A percentile compares a stretch with the other conserved stretches of the same genome.
Conservation (phyloP, 2,329 filamentous ascomycete genomes). For the Aspergillus brunneoviolaceus region DNA sequence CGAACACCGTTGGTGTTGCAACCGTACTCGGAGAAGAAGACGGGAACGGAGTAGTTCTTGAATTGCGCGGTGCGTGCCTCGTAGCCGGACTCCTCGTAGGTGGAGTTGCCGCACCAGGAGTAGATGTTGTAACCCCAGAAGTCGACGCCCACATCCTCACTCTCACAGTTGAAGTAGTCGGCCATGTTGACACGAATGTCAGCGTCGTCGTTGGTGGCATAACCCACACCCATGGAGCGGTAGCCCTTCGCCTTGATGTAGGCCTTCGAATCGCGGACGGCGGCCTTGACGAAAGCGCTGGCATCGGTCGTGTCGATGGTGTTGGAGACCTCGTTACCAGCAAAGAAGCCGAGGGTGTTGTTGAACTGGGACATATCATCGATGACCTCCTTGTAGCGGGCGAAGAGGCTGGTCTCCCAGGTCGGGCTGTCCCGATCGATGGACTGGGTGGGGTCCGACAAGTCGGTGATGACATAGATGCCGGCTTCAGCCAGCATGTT, state of each 20-base stretch:
- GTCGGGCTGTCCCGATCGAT: conserved; percentile 77
- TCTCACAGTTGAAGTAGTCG: conserved; percentile 89
- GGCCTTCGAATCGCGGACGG: conserved; percentile 88
- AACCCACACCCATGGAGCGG: conserved; percentile 81
- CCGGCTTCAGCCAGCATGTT: conserved; percentile 72
- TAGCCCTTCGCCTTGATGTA: conserved; percentile 80
- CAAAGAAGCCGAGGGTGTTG: conserved; percentile 95
- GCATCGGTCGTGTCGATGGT: conserved; percentile 79
- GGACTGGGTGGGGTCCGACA: conserved; percentile 74
- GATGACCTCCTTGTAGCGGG: conserved; percentile 77
- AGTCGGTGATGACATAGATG: conserved; percentile 91
- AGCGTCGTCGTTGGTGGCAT: conserved; percentile 89
- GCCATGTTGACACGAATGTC: conserved; percentile 78
- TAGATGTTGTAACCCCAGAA: conserved; percentile 99
- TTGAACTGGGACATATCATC: conserved; percentile 76
- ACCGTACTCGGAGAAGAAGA: conserved; percentile 97
- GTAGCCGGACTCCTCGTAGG: conserved; percentile 74
- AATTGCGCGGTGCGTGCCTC: conserved; percentile 80
- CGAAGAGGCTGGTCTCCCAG: conserved; percentile 76
- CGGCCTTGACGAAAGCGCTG: conserved; percentile 93
- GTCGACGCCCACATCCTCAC: conserved; percentile 67
- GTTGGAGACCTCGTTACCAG: conserved; percentile 95
- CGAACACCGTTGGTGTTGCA: conserved; percentile 76
- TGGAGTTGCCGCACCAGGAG: conserved; percentile 90
- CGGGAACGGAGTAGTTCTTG: conserved; percentile 80